These are phyloP conservation scores for Talaromyces stipitatus DNA, from an alignment of 495 filamentous ascomycete genomes.

Conservation along the genomic window DNA sequence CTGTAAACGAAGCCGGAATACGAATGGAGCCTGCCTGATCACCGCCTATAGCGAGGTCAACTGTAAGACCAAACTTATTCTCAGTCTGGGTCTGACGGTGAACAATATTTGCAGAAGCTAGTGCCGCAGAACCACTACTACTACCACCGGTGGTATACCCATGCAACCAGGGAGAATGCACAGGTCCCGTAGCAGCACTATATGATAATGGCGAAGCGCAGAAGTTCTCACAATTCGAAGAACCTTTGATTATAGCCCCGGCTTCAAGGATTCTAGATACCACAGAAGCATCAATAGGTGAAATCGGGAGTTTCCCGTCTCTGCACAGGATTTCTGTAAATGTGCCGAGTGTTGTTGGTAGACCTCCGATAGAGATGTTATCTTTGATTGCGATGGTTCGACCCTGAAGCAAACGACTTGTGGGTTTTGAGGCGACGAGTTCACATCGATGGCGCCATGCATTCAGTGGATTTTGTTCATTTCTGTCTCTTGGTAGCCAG, in stretches of 20 bases:
- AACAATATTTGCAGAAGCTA: conserved; percentile 39
- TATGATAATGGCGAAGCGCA: conserved; percentile 35
- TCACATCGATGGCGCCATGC: conserved; percentile 26
- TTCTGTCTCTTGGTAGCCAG: conserved; percentile 12
- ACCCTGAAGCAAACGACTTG: conserved; percentile 14
- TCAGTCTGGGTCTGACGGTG: conserved; percentile 22
- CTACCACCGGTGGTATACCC: conserved; percentile 50
- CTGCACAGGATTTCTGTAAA: conserved; percentile 17
- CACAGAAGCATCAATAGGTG: conserved; percentile 33
- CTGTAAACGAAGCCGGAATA: conserved; percentile 41
- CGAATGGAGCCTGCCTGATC: conserved; percentile 52
- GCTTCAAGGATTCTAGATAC: conserved; percentile 41
- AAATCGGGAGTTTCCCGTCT: conserved; percentile 15
- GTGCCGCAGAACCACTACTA: conserved; percentile 46
- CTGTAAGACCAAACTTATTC: conserved; percentile 16
- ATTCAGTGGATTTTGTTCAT: conserved; percentile 28
- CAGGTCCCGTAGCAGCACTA: conserved; percentile 40
- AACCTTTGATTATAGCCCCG: conserved; percentile 33
- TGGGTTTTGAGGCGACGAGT: conserved; percentile 11
- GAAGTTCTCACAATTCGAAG: conserved; percentile 40
- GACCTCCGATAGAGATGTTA: conserved; percentile 23
- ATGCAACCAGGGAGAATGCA: conserved; percentile 42
- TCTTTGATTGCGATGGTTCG: conserved; percentile 29
- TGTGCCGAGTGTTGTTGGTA: conserved; percentile 26
- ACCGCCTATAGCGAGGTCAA: conserved; percentile 47